Evolutionary conservation across 306 rosid genomes (phyloP).

Genomic region (Casuarina cunninghamiana): DNA sequence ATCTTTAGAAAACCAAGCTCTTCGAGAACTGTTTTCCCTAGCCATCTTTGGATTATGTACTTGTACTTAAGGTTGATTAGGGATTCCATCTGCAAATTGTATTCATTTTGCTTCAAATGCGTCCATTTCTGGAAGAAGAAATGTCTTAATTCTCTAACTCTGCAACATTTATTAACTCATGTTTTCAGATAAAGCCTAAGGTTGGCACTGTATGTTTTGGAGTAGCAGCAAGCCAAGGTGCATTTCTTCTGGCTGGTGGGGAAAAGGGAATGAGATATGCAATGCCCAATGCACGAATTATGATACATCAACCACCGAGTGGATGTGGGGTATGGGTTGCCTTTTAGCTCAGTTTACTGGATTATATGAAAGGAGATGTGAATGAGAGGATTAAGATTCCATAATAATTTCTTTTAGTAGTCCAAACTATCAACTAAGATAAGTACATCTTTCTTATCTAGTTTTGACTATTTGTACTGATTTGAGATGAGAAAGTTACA

Average conservation of each 20-base stretch:
- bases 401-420: background rate
- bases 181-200: conserved; percentile 89
- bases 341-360: background rate
- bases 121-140: conserved; percentile 12
- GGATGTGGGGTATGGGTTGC: conserved; percentile 76
- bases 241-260: conserved; percentile 98
- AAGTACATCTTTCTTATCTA: background rate
- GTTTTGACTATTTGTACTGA: background rate
- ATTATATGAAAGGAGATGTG: conserved; percentile 22
- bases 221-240: conserved; percentile 97
- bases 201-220: conserved; percentile 94
- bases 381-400: background rate
- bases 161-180: conserved; percentile 26
- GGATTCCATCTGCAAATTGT: background rate
- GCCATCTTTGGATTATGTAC: background rate
- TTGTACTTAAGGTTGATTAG: background rate
- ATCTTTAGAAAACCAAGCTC: background rate
- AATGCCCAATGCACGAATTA: conserved; percentile 97
- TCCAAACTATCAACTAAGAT: background rate
- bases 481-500: background rate
- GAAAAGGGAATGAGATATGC: conserved; percentile 97
- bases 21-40: background rate
- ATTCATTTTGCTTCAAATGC: background rate
- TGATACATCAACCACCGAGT: conserved; percentile 97
- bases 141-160: conserved; percentile 6